Evolutionary conservation across 2,329 filamentous ascomycete species (phyloP), one percentile per base, ranked within the genome.

Genomic region (Fusarium torulosum): DNA sequence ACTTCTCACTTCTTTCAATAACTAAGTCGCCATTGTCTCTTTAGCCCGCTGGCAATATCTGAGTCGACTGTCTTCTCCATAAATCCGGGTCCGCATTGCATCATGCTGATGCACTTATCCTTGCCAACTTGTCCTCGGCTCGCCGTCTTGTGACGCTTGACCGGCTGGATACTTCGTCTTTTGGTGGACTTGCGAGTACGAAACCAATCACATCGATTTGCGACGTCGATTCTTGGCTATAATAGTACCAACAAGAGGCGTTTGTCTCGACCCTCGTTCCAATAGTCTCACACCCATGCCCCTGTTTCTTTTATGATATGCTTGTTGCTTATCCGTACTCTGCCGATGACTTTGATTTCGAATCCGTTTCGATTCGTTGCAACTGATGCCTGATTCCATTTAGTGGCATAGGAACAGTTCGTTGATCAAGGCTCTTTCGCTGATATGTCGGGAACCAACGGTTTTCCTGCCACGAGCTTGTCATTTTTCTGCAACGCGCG

Each of bases 71-170:
- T 54, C 53, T 59, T 63, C 67, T 70, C 70, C 70, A 70, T 65
- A 73, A 72, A 70, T 61, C 46, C 51, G 68, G 61, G 54, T 45
- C 46, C 44, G 45, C 49, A 72, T 74, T 74, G 70, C 71, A 74
- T 74, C 71, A 74, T 66, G 43, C 59, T 74, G 72, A 74, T 74
- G 70, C 58, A 70, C 9, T 40, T 47, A 69, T 53, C 69, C 69
- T 55, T 67, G 60, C 45, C 51, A 56, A 52, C 42, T 44, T 67
- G 50, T 51, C 58, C 42, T 69, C 51, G 50, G 44, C 44, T 52
- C 46, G 42, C 33, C 56, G 70, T 73, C 71, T 74, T 72, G 71
- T 73, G 71, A 73, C 66, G 66, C 62, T 63, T 63, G 51, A 59
- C 64, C 59, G 38, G 71, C 50, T 69, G 41, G 57, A 57, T 61